Conservation (phyloP, 495 filamentous ascomycete species). For the Podospora comata region DNA sequence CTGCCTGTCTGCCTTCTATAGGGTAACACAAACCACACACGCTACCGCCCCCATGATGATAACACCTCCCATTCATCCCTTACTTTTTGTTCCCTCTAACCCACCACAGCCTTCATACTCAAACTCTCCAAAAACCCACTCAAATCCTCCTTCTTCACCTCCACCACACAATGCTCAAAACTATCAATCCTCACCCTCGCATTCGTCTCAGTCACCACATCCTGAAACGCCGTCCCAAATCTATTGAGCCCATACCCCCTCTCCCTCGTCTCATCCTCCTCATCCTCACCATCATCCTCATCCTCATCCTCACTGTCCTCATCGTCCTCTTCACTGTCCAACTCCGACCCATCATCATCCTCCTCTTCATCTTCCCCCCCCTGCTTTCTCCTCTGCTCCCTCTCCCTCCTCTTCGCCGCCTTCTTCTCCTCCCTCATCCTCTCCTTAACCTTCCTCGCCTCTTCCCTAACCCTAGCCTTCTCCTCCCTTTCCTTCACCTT, state of each 20-base stretch:
- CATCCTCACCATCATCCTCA: slow-evolving; percentile 61
- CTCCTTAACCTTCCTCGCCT: slow-evolving; percentile 52
- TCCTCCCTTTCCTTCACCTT: slow-evolving; percentile 57
- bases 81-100: slow-evolving; percentile 44
- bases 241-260: slow-evolving; percentile 73
- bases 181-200: slow-evolving; percentile 88
- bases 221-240: slow-evolving; percentile 94
- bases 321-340: slow-evolving; percentile 47
- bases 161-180: slow-evolving; percentile 96
- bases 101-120: slow-evolving; percentile 88
- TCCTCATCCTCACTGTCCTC: slow-evolving; percentile 43
- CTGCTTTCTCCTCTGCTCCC: slow-evolving; percentile 54
- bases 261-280: slow-evolving; percentile 50
- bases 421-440: slow-evolving; percentile 50
- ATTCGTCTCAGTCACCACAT: slow-evolving; percentile 87
- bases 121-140: slow-evolving; percentile 85
- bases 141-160: slow-evolving; percentile 93
- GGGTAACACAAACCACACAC: not conserved
- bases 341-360: slow-evolving; percentile 24
- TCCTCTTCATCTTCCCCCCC: slow-evolving; percentile 40
- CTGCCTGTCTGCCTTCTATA: not conserved
- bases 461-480: slow-evolving; percentile 59
- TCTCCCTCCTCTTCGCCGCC: slow-evolving; percentile 49
- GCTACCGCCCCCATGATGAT: not conserved
- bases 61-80: not conserved